Evolutionary conservation across 2,329 filamentous ascomycete species (phyloP), one percentile per base, ranked within the genome.

Genomic region (Colletotrichum acutatum): DNA sequence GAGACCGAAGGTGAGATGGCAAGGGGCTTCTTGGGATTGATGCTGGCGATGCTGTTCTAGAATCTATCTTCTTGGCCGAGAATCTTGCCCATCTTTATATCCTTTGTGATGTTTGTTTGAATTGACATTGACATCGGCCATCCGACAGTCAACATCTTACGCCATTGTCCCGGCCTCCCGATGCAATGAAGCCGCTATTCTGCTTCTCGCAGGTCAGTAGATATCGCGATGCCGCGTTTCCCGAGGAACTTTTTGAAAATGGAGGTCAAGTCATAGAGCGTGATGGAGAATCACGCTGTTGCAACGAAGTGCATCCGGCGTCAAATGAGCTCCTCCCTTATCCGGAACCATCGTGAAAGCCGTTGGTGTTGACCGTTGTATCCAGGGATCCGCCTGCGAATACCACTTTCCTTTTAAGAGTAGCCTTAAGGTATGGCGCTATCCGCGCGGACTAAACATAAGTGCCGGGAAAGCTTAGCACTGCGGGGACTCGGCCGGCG

Each of bases 381-480:
- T 32, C 22, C 28, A 56, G 66, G 68, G 58, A 1, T 16, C 63
- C 65, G 22, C 32, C 53, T 54, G 54, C 26, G 28, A 22, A 56
- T 70, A 72, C 70, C 66, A 72, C 70, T 61, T 72, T 70, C 70
- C 70, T 72, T 12, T 49, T 61, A 34, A 16, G 61, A 57, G 37
- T 49, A 12, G 28, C 46, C 34, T 66, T 64, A 56, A 26, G 56
- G 16, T 24, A 61, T 64, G 30, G 49, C 60, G 14, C 70, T 30
- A 61, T 61, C 30, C 42, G 42, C 19, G 16, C 42, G 19, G 42
- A n/a, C 26, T 46, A 60, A 69, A 54, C 60, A 61, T 34, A 61
- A 72, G 19, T 65, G 60, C 66, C 60, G 70, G 30, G 56, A 37
- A 32, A 37, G 22, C 52, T 57, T 52, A 22, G 46, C 30, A 14